Evolutionary conservation across 805 yeast genomes (phyloP), one percentile per base, ranked within the genome.

Genomic region (Kodamaea laetipori): DNA sequence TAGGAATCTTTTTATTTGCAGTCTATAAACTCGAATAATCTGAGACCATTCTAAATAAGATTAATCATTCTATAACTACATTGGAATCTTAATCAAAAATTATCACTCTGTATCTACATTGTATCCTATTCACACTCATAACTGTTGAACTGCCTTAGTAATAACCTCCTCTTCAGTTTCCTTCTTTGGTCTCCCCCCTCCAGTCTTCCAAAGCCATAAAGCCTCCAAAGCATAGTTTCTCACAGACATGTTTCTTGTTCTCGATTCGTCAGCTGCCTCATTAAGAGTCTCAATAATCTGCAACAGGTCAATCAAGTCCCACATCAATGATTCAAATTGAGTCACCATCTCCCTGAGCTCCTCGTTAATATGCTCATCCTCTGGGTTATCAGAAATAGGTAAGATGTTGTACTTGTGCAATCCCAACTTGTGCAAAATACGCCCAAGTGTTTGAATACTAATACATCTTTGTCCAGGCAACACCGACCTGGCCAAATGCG

Each of bases 211-310:
- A 41, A 90, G 65, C 96, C 96, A 90, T 26, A 90, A 71, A 0
- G 97, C 95, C 52, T 90, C 97, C 23, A 85, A 73, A 1, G 97
- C 95, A 60, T 89, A 87, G 52, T 78, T 86, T 53, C 86, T 71
- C 1, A 90, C 90, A 26, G 90, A 84, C 23, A 90, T 47, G 60
- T 86, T 87, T 12, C 64, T 69, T 0, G 88, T 83, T 40, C 64
- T 68, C 10, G 62, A 60, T 39, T 86, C 95, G 53, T 85, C 84
- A 0, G 89, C 76, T 23, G 86, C 82, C 37, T 81, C 83, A 28
- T 80, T 71, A 19, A 90, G 61, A 1, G 86, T 69, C 12, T 86
- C 90, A 5, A 86, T 65, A 17, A 89, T 74, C 39, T 82, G 67
- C 41, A 82, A 64, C 40, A 80, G 75, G 26, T 79, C 79, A 13